phyloP scores from a whole-genome alignment of 208 protist species.

The Acanthamoeba healyi region DNA sequence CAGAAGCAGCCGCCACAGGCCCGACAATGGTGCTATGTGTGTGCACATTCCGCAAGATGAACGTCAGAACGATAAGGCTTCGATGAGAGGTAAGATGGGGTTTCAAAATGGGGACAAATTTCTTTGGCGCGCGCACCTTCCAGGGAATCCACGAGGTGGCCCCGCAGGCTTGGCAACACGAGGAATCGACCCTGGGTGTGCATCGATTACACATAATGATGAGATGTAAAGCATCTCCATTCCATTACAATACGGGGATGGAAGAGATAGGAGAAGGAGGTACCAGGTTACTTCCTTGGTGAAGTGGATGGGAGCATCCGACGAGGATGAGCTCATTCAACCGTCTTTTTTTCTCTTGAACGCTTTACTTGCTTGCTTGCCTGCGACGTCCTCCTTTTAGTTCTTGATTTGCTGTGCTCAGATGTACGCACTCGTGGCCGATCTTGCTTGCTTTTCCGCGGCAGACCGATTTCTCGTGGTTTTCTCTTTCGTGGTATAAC shows the following conservation, averaged over 20 bases:
- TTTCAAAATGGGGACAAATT: too few relatives aligned
- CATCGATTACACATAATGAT: too few relatives aligned
- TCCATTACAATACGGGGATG: not conserved
- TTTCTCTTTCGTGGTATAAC: too few relatives aligned
- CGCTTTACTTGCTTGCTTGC: not conserved
- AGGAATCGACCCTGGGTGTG: not conserved
- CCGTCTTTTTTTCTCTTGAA: not conserved
- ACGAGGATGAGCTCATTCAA: not conserved
- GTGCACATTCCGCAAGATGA: too few relatives aligned
- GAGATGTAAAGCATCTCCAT: not conserved
- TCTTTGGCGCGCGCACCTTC: not conserved
- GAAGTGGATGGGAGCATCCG: not conserved
- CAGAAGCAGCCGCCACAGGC: conserved; percentile 49
- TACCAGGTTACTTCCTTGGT: not conserved
- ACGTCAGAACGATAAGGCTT: not conserved
- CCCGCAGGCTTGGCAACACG: not conserved
- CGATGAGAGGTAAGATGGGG: not conserved
- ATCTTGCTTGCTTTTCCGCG: not conserved
- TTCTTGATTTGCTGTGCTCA: too few relatives aligned
- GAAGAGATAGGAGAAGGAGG: not conserved
- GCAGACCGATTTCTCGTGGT: too few relatives aligned
- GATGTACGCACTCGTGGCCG: too few relatives aligned
- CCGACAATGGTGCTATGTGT: conserved; percentile 16
- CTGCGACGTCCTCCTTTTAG: not conserved
- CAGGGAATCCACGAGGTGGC: not conserved